Conservation (phyloP, 768 basidiomycete genomes). For the Peribolospora kevripleyi region DNA sequence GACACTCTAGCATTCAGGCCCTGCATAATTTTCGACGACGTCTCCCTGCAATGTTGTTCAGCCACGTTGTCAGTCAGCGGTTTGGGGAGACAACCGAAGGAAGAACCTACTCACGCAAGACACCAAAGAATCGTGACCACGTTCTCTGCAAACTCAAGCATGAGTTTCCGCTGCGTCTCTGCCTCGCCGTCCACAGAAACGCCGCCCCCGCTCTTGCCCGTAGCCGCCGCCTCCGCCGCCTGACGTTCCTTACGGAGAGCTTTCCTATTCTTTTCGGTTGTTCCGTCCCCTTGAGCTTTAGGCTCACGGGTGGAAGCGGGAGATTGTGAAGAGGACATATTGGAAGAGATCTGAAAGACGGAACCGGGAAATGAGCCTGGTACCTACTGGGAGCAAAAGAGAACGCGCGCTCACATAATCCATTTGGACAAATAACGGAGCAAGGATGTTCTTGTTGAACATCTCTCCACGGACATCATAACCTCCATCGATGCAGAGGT, state of each 20-base stretch:
- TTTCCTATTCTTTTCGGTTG: too few species aligned
- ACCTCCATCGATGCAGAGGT: constrained; percentile 82
- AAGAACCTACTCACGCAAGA: constrained; percentile 44
- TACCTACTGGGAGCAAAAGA: constrained; percentile 8
- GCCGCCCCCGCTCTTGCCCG: constrained; percentile 41
- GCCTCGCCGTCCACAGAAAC: constrained; percentile 33
- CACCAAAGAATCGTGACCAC: constrained; percentile 85
- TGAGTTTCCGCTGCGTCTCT: constrained; percentile 38
- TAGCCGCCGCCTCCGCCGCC: constrained; percentile 27
- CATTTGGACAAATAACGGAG: constrained; percentile 26
- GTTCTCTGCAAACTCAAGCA: constrained; percentile 74
- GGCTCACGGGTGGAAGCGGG: constrained; percentile 15
- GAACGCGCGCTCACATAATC: too few species aligned
- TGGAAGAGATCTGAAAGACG: background rate
- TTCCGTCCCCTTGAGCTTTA: too few species aligned
- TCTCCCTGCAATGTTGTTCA: too few species aligned
- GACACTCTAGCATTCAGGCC: too few species aligned
- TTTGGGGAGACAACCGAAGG: too few species aligned
- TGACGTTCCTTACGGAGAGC: too few species aligned
- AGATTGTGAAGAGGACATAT: constrained; percentile 5
- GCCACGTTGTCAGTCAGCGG: too few species aligned
- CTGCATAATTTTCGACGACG: too few species aligned
- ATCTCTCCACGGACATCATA: constrained; percentile 89
- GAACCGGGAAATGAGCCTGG: constrained; percentile 56
- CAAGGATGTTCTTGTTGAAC: constrained; percentile 82